These are phyloP conservation scores for Cocos nucifera DNA, from an alignment of 176 grass and related monocot genomes.

Conservation along the genomic window DNA sequence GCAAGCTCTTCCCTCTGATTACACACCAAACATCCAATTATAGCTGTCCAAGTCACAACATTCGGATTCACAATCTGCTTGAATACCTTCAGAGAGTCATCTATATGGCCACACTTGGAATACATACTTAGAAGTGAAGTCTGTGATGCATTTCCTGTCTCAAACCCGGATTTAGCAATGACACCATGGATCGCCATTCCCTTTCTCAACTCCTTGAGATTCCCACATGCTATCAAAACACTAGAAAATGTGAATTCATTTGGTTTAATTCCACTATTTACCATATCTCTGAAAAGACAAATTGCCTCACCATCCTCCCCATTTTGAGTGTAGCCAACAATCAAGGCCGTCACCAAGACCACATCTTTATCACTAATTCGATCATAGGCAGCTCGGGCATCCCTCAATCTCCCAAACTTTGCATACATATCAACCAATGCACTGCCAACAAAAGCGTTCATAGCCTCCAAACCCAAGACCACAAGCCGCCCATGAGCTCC, in stretches of 20 bases:
- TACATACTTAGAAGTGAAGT: constrained; percentile 25
- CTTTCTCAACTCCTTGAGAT: constrained; percentile 5
- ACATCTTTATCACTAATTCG: constrained; percentile 16
- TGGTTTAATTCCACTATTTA: constrained; percentile 1
- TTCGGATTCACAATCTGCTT: neutral
- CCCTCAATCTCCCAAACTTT: constrained; percentile 12
- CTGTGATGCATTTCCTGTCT: constrained; percentile 7
- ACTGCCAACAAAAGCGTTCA: constrained; percentile 16
- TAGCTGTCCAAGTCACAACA: constrained; percentile 13
- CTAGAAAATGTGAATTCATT: constrained; percentile 28
- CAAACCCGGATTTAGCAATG: constrained; percentile 4
- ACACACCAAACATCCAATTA: constrained; percentile 21
- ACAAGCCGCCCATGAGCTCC: constrained; percentile 15
- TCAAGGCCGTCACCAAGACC: constrained; percentile 17
- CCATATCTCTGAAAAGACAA: constrained; percentile 2
- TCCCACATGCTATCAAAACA: constrained; percentile 16
- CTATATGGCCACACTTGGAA: constrained; percentile 16
- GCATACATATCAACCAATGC: constrained; percentile 27
- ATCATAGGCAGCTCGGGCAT: constrained; percentile 14
- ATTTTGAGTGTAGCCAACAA: constrained; percentile 20
- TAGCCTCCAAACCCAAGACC: constrained; percentile 6
- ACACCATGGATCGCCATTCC: constrained; percentile 14
- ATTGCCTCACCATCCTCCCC: constrained; percentile 13
- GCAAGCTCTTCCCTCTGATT: constrained; percentile 19
- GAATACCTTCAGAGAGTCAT: constrained; percentile 20